Base-by-base conservation (phyloP, 768 basidiomycete species). In the Tulasnella sp. region DNA sequence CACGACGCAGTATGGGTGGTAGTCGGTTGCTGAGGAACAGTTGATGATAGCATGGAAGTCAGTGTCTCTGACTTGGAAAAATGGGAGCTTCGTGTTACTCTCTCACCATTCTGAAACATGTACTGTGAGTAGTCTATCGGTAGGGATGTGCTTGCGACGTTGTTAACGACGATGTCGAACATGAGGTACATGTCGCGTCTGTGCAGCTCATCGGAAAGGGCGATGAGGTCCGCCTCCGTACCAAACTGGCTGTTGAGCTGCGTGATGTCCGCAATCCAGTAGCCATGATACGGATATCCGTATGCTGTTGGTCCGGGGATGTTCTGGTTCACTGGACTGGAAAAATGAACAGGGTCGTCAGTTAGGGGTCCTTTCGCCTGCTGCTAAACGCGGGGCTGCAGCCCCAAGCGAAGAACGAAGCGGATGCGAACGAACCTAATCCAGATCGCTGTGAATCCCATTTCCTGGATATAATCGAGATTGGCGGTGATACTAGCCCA, bases 141-240 rank as follows among this genome's bases (percentile, higher is more conserved):
- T 34, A 72, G 74, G 2, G 80, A 78, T 2, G 81, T 79, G 1
- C 84, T 73, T 77, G 89, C 90, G 51, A 93, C 87, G 69, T 92
- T 86, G 69, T 92, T 92, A 31, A 86, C 80, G 41, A 92, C 85
- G 30, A 87, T 70, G 66, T 92, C 89, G 49, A 91, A 81, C 87
- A 90, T 91, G 62, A 92, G 73, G 68, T 83, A 89, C 90, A 92
- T 92, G 55, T 78, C 78, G 34, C 85, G 79, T 10, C 73, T 70
- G 70, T 92, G 89, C 5, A 90, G 66, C 53, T 82, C 87, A 21
- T 69, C 68, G 15, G 79, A 78, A 51, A 91, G 79, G 9, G 75
- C 74, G 64, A 82, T 83, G 52, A 91, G 75, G 66, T 91, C 89
- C 58, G 81, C 78, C 1, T 80, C 72, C 1, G 83, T 80, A 24